Base-by-base conservation (phyloP, 1,284 basidiomycete genomes). In the Heterobasidion occidentale region DNA sequence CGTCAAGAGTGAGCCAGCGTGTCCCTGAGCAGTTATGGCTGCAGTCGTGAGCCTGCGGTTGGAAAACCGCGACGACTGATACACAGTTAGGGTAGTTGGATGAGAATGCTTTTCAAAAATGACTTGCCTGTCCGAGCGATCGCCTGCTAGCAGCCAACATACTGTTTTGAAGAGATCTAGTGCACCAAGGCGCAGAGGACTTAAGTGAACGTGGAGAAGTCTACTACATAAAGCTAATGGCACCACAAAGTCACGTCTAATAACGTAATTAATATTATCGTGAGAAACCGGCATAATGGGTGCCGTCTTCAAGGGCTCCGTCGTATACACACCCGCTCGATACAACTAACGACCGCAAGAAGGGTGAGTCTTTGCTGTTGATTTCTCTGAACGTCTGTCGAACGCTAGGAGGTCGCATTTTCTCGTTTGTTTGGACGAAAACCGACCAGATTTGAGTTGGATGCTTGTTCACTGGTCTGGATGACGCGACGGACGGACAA, bases 351-450 rank as follows among this genome's bases (percentile, higher is more conserved):
- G 65, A 71, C 68, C 60, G 64, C 62, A 64, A 69, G 68, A 69
- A 70, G 70, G 67, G 77, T 78, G 65, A 74, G 75, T 74, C 46
- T 58, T 45, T 64, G 59, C 56, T 56, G 50, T 58, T 35, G 46
- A 27, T 35, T 48, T 55, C 55, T 51, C 48, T 56, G 34, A 42
- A 57, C 51, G 51, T 49, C 58, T 55, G 17, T 54, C 52, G 47
- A 48, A 52, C 47, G 52, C 46, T 51, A 19, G 36, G 51, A 46
- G 11, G 15, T 36, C 33, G 36, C 15, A 12, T 53, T 7, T 17
- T 7, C 54, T 42, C 11, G 35, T 49, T 27, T 52, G 2, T 57
- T 50, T 56, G 52, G 58, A 48, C 51, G 33, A 64, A n/a, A 65
- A 57, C 54, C n/a, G 42, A 49, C 46, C 34, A 53, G 49, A 56